phyloP scores from a whole-genome alignment of 2,329 filamentous ascomycete species.

The Epichloe scottii region DNA sequence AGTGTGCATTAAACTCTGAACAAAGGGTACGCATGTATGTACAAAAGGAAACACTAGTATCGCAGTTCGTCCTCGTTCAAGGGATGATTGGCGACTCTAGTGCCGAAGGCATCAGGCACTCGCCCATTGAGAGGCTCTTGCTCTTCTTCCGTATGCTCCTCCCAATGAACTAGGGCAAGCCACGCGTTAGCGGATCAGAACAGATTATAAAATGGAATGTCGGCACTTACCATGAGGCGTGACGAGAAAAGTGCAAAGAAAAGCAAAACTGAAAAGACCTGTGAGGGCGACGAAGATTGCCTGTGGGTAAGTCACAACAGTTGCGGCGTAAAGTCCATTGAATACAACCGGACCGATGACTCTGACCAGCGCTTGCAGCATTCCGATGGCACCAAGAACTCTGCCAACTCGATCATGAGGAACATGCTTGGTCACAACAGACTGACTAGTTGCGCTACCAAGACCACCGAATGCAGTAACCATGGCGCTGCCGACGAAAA shows the following conservation, averaged over 20 bases:
- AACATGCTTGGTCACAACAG: slow-evolving; percentile 81
- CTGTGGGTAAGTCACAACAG: slow-evolving; percentile 66
- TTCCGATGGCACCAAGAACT: slow-evolving; percentile 75
- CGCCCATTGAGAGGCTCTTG: slow-evolving; percentile 10
- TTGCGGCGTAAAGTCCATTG: slow-evolving; percentile 73
- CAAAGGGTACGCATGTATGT: not conserved
- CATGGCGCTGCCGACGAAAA: slow-evolving; percentile 62
- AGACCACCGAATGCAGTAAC: slow-evolving; percentile 71
- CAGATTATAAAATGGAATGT: not conserved
- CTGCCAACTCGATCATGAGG: slow-evolving; percentile 71
- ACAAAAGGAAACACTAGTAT: slow-evolving; percentile 6
- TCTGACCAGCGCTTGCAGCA: slow-evolving; percentile 71
- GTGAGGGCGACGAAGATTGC: slow-evolving; percentile 70
- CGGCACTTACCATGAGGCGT: slow-evolving; percentile 56
- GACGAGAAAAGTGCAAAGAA: slow-evolving; percentile 58
- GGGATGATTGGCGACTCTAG: slow-evolving; percentile 8
- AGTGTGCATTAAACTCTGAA: no score
- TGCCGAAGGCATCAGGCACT: slow-evolving; percentile 6
- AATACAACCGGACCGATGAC: slow-evolving; percentile 73
- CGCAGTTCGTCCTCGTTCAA: slow-evolving; percentile 18
- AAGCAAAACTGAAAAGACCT: slow-evolving; percentile 51
- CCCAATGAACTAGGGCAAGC: slow-evolving; percentile 19
- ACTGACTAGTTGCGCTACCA: slow-evolving; percentile 72
- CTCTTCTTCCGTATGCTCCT: slow-evolving; percentile 15
- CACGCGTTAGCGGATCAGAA: not conserved